Conservation (phyloP, 139 green algal genomes). For the Volvox africanus region DNA sequence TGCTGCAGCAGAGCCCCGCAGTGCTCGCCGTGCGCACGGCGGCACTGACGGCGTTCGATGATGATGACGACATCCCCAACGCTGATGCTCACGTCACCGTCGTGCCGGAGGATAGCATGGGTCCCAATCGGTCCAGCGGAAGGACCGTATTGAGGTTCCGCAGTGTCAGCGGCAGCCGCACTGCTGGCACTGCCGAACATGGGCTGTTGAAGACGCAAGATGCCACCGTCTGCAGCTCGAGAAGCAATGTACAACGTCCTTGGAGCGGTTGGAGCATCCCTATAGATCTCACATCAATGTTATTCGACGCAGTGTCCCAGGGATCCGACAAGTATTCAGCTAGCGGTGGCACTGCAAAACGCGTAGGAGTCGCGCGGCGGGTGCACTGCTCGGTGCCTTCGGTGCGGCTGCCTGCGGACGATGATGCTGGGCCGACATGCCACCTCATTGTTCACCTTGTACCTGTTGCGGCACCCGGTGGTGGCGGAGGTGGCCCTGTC, state of each 20-base stretch:
- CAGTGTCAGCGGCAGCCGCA: neutral
- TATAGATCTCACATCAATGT: conserved; percentile 32
- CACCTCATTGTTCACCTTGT: conserved; percentile 36
- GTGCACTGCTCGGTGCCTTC: neutral
- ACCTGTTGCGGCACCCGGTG: neutral
- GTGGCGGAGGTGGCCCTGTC: neutral
- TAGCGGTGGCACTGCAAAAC: neutral
- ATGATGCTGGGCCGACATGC: neutral
- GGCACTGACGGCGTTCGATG: neutral
- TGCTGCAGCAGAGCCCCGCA: conserved; percentile 22
- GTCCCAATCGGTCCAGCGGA: neutral
- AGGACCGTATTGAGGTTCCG: neutral
- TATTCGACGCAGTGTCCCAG: neutral
- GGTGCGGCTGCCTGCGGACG: neutral
- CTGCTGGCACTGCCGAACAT: neutral
- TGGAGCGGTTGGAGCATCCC: conserved; percentile 42
- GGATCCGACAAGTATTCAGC: neutral
- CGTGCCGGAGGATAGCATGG: too few species aligned
- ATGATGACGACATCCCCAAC: neutral
- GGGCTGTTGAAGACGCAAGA: neutral
- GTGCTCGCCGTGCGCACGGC: conserved; percentile 30
- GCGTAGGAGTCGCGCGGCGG: neutral
- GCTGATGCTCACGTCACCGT: neutral
- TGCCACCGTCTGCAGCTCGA: neutral
- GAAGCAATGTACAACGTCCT: neutral